Evolutionary conservation across 2,329 filamentous ascomycete genomes (phyloP).

Genomic region (Aureobasidium vineae): DNA sequence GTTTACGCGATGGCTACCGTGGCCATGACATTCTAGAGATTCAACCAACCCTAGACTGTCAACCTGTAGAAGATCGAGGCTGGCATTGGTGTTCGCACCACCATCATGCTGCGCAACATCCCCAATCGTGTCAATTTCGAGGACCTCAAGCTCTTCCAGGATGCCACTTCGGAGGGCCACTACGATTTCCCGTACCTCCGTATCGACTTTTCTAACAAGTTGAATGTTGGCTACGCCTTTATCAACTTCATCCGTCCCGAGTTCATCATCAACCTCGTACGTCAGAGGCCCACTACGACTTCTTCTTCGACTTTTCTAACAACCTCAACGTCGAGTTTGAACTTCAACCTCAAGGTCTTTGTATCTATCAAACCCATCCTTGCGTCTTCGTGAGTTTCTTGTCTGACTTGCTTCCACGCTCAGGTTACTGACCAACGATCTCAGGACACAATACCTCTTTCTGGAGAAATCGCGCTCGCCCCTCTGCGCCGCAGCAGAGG

Average conservation of each 20-base stretch:
- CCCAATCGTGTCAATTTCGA: slow-evolving; percentile 79
- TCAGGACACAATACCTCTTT: slow-evolving; percentile 82
- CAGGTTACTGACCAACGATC: slow-evolving; percentile 72
- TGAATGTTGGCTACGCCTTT: too few species aligned
- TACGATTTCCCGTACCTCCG: slow-evolving; percentile 96
- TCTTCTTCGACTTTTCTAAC: too few species aligned
- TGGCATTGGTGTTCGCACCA: background rate
- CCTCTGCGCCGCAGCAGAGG: slow-evolving; percentile 65
- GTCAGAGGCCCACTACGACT: slow-evolving; percentile 85
- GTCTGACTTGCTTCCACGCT: background rate
- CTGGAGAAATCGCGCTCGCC: slow-evolving; percentile 80
- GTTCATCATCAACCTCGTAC: too few species aligned
- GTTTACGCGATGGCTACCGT: slow-evolving; percentile 1
- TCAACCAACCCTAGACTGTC: slow-evolving; percentile 42
- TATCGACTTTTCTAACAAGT: slow-evolving; percentile 56
- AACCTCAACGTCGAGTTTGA: slow-evolving; percentile 50
- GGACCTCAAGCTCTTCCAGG: slow-evolving; percentile 70
- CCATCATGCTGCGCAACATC: slow-evolving; percentile 61
- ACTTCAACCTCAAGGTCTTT: slow-evolving; percentile 81
- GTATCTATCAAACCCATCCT: slow-evolving; percentile 70
- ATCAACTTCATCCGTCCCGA: too few species aligned
- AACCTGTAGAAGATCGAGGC: slow-evolving; percentile 38
- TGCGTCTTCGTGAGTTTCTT: slow-evolving; percentile 36
- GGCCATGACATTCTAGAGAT: background rate
- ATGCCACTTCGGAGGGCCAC: slow-evolving; percentile 72